Base-by-base conservation (phyloP, 768 basidiomycete genomes). In the Boletus reticulatus region DNA sequence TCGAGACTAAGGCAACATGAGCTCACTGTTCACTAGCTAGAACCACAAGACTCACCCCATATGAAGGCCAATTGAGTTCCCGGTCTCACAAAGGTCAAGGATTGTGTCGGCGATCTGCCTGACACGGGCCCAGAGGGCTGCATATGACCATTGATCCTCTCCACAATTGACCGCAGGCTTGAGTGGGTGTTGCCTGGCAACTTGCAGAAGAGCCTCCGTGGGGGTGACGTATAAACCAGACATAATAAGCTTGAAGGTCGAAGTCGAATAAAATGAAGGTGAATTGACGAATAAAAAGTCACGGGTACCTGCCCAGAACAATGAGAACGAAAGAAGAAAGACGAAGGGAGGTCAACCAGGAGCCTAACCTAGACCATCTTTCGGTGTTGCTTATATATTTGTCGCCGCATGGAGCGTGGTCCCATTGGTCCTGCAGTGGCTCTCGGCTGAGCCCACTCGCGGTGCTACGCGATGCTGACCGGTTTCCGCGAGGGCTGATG, bases 71-170 rank as follows among this genome's bases (percentile, higher is more conserved):
- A 70, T 54, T 43, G 67, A 50, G 39, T 55, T 47, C 46, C 60
- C 43, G 42, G 57, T 38, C 43, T 47, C 38, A 48, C 59, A 61
- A 39, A 68, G 54, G 34, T 37, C 48, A 38, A 41, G 29, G 19
- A 70, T 60, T 48, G 53, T 53, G 48, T 65, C 61, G 14, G 68
- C 60, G 12, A 70, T 63, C 48, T 60, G 57, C 53, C 62, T 59
- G 52, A 70, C 61, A 44, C 68, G 68, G 50, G 64, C 59, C 68
- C 69, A 70, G n/a, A 70, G 60, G 50, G 65, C 69, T 44, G 64
- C 65, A n/a, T 70, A 70, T 46, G 67, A 65, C 68, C 68, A 70
- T 60, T 59, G 51, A 43, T 58, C 49, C 41, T 38, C 53, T 57
- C 50, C 60, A n/a, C 55, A 47, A 32, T 54, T 62, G 38, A 70